Evolutionary conservation across 176 grass and related monocot genomes (phyloP), one percentile per base, ranked within the genome.

Genomic region (Triticum turgidum): DNA sequence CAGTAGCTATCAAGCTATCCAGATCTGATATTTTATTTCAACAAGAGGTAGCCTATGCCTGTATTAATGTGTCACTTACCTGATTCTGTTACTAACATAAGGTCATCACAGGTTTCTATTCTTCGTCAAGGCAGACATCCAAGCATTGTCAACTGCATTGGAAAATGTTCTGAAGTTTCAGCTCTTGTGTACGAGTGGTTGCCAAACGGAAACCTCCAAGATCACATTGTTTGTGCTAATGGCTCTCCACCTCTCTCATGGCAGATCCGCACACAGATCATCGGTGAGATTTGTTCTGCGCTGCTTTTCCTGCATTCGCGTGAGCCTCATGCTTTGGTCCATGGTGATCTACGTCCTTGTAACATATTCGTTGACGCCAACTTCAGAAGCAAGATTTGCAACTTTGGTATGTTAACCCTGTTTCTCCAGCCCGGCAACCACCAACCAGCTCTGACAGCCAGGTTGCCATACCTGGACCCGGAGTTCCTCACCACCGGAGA

Each of bases 1-100:
- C 6, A 18, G 77, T 92, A 61, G 82, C 82, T 30, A 83, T 92
- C 77, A 92, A 89, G 61, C 80, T 85, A 42, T 86, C 79, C 61
- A 20, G 34, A 68, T 49, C 86, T 6, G 9, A 88, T 29, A 82
- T 45, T 79, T 70, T 89, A 33, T 92, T 89, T 79, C 52, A 83
- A 15, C 78, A 45, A 47, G 90, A 89, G 90, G 86, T 89, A 83
- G 11, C 41, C 41, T 62, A 56, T 56, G 34, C n/a, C 13, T 5
- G 9, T 62, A 4, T 20, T 34, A 62, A 73, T 30, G 82, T 67
- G 6, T 27, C 65, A 59, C 44, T 37, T 49, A 38, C 51, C 18
- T 22, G 34, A 81, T 65, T 74, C 7, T 47, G 22, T 81, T 52
- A 65, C 44, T 72, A 82, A 79, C 32, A 11, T 64, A 33, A 56